Evolutionary conservation across 2,329 filamentous ascomycete species (phyloP).

Genomic region (Mycosphaerella arachidis): DNA sequence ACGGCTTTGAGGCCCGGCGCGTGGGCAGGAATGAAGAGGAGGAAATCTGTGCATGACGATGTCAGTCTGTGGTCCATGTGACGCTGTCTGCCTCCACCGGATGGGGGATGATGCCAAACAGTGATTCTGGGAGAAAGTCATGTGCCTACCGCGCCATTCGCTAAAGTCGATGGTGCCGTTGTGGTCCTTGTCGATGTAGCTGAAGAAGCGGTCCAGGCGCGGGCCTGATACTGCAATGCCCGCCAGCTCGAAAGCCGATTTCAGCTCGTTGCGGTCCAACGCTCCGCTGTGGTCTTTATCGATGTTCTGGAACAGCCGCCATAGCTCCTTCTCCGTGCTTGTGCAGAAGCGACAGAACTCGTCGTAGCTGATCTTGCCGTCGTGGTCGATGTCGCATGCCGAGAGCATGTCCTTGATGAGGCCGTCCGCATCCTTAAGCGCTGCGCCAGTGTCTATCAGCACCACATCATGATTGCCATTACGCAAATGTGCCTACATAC

Average conservation of each 20-base stretch:
- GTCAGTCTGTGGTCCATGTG: not conserved
- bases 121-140: not conserved
- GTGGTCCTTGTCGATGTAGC: constrained; percentile 81
- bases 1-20: constrained; percentile 72
- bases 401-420: constrained; percentile 77
- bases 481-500: constrained; percentile 51
- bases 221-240: constrained; percentile 73
- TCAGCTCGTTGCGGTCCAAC: constrained; percentile 80
- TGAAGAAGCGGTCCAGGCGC: constrained; percentile 79
- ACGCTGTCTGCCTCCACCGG: not conserved
- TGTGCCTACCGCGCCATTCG: constrained; percentile 77
- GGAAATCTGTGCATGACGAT: constrained; percentile 61
- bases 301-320: constrained; percentile 76
- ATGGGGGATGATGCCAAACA: not conserved
- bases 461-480: not conserved
- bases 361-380: constrained; percentile 86
- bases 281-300: constrained; percentile 81
- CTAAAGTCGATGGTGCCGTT: constrained; percentile 85
- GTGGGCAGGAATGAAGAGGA: constrained; percentile 76
- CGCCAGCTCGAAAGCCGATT: constrained; percentile 68
- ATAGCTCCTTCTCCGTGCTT: constrained; percentile 78
- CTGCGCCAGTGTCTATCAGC: constrained; percentile 36
- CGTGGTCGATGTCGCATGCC: constrained; percentile 78
- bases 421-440: constrained; percentile 84
- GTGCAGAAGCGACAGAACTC: constrained; percentile 89